These are phyloP conservation scores for Linnemannia hyalina DNA, from an alignment of 192 early-diverging fungal species.

Conservation along the genomic window DNA sequence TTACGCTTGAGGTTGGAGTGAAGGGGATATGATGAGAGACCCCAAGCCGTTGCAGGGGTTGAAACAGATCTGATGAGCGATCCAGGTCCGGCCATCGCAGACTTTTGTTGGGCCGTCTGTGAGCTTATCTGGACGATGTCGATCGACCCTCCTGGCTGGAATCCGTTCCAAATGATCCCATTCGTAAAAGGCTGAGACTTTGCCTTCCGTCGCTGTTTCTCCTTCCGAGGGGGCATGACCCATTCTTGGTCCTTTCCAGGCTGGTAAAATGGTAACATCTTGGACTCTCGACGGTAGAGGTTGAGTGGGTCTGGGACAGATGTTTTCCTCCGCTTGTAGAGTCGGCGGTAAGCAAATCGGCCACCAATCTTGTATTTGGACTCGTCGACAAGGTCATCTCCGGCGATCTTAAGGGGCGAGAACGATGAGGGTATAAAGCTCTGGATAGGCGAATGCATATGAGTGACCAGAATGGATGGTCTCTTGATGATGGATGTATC, in stretches of 20 bases:
- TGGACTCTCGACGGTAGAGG: slow-evolving; percentile 16
- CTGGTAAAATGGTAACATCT: slow-evolving; percentile 45
- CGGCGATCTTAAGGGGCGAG: slow-evolving; percentile 44
- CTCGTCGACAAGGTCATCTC: slow-evolving; percentile 44
- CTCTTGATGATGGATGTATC: slow-evolving; percentile 21
- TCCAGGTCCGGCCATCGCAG: background rate
- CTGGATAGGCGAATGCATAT: slow-evolving; percentile 29
- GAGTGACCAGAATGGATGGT: slow-evolving; percentile 37
- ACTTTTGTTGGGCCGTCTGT: background rate
- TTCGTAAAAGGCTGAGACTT: slow-evolving; percentile 17
- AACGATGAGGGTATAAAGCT: slow-evolving; percentile 55
- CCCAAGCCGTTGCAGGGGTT: slow-evolving; percentile 16
- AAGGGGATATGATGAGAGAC: slow-evolving; percentile 11
- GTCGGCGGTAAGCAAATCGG: slow-evolving; percentile 35
- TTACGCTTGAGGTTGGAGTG: slow-evolving; percentile 14
- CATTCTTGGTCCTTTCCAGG: slow-evolving; percentile 53
- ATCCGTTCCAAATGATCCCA: slow-evolving; percentile 14
- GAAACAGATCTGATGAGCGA: background rate
- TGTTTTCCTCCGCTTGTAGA: slow-evolving; percentile 37
- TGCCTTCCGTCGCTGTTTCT: slow-evolving; percentile 3
- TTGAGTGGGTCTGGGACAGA: background rate
- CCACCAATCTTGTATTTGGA: slow-evolving; percentile 51
- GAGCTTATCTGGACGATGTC: background rate
- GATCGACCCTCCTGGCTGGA: slow-evolving; percentile 2
- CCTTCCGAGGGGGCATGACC: slow-evolving; percentile 27